These are phyloP conservation scores for Fusarium hostae DNA, from an alignment of 2,329 filamentous ascomycete genomes.

Conservation along the genomic window DNA sequence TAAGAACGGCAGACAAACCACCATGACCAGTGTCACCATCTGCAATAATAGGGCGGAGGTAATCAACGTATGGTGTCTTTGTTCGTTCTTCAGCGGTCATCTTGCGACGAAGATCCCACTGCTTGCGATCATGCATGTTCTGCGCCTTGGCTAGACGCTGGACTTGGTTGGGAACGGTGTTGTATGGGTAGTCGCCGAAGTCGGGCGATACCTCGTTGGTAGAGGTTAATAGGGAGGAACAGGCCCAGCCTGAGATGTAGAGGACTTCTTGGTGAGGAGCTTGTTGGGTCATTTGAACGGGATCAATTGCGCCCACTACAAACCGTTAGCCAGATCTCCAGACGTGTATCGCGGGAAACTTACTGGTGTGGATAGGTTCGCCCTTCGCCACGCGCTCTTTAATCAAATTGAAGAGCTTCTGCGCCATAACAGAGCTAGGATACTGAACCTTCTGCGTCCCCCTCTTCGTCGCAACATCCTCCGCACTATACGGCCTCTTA, in stretches of 20 bases:
- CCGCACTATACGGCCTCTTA: slow-evolving; percentile 88
- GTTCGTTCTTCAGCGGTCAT: slow-evolving; percentile 78
- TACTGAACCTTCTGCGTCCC: slow-evolving; percentile 89
- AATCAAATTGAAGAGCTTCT: slow-evolving; percentile 92
- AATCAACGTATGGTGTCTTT: slow-evolving; percentile 86
- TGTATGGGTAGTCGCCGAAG: slow-evolving; percentile 99
- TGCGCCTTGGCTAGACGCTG: slow-evolving; percentile 96
- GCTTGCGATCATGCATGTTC: slow-evolving; percentile 94
- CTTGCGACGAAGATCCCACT: slow-evolving; percentile 87
- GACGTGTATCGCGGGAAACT: slow-evolving; percentile 44
- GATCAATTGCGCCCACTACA: slow-evolving; percentile 94
- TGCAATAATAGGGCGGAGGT: slow-evolving; percentile 92
- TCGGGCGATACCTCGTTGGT: slow-evolving; percentile 98
- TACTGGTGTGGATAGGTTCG: slow-evolving; percentile 93
- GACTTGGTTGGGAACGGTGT: slow-evolving; percentile 98
- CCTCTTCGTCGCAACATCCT: slow-evolving; percentile 92
- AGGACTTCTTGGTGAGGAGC: slow-evolving; percentile 94
- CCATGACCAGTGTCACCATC: slow-evolving; percentile 98
- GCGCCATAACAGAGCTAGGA: slow-evolving; percentile 92
- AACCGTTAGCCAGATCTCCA: slow-evolving; percentile 21
- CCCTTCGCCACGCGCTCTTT: slow-evolving; percentile 80
- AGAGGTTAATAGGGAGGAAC: slow-evolving; percentile 89
- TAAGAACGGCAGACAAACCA: slow-evolving; percentile 90
- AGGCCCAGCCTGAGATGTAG: slow-evolving; percentile 97
- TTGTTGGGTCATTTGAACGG: slow-evolving; percentile 99